These are phyloP conservation scores for Dispira parvispora DNA, from an alignment of 192 early-diverging fungal species.

Conservation along the genomic window DNA sequence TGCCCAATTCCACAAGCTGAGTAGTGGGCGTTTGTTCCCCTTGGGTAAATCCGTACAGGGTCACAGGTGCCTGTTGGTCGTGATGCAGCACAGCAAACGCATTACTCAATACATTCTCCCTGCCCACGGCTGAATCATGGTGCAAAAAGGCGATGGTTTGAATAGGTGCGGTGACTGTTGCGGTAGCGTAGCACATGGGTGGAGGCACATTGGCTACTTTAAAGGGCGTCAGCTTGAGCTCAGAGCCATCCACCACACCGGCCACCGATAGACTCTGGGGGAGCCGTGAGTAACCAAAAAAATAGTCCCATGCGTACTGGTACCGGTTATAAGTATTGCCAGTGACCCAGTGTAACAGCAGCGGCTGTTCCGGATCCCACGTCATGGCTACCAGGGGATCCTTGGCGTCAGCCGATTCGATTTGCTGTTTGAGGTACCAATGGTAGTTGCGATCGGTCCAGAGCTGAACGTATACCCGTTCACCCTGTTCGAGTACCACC, in stretches of 20 bases:
- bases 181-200: slow-evolving; percentile 56
- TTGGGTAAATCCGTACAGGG: slow-evolving; percentile 20
- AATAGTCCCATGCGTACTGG: slow-evolving; percentile 12
- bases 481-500: slow-evolving; percentile 31
- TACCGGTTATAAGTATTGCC: slow-evolving; percentile 11
- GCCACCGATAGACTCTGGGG: slow-evolving; percentile 28
- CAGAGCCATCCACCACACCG: slow-evolving; percentile 58
- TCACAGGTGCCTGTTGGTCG: slow-evolving; percentile 24
- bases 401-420: slow-evolving; percentile 23
- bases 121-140: no score
- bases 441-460: slow-evolving; percentile 93
- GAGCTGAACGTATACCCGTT: slow-evolving; percentile 46
- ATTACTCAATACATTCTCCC: slow-evolving; percentile 16
- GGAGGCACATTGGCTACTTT: slow-evolving; percentile 77
- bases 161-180: slow-evolving; percentile 24
- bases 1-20: slow-evolving; percentile 15
- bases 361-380: slow-evolving; percentile 72
- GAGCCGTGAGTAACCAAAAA: slow-evolving; percentile 15
- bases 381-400: slow-evolving; percentile 29
- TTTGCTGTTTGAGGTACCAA: slow-evolving; percentile 89
- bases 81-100: slow-evolving; percentile 54
- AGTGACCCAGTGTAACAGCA: slow-evolving; percentile 43
- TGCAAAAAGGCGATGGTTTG: slow-evolving; percentile 40
- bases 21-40: slow-evolving; percentile 12
- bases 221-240: slow-evolving; percentile 54